phyloP scores from a whole-genome alignment of 768 basidiomycete species.

The Boletus subcaerulescens region DNA sequence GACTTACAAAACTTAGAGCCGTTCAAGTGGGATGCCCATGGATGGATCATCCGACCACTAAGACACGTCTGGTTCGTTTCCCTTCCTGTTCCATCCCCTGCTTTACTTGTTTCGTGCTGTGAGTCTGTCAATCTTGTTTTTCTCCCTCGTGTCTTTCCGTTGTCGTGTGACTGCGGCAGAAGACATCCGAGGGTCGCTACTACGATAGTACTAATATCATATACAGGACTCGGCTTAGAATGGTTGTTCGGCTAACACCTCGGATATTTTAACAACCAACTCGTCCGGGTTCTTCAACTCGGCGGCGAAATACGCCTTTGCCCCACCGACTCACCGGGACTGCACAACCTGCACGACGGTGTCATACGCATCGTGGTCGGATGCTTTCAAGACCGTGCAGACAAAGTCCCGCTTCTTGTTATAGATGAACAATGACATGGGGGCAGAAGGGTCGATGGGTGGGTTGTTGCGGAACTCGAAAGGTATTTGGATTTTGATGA shows the following conservation, averaged over 20 bases:
- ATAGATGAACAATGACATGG: background rate
- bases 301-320: slow-evolving; percentile 47
- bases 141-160: no score
- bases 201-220: no score
- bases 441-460: background rate
- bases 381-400: slow-evolving; percentile 29
- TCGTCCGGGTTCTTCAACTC: slow-evolving; percentile 46
- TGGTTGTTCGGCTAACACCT: slow-evolving; percentile 55
- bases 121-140: no score
- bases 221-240: slow-evolving; percentile 30
- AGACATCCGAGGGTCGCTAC: no score
- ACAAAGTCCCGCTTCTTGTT: background rate
- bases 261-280: slow-evolving; percentile 48
- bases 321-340: slow-evolving; percentile 38
- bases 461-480: no score
- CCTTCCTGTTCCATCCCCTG: no score
- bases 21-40: no score
- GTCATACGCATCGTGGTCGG: slow-evolving; percentile 40
- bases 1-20: no score
- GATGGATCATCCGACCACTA: no score
- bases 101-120: no score
- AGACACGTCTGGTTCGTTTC: no score
- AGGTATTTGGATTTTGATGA: background rate
- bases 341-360: slow-evolving; percentile 37
- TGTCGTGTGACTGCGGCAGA: no score